These are phyloP conservation scores for Catharanthus roseus DNA, from an alignment of 257 asterid species.

Conservation along the genomic window DNA sequence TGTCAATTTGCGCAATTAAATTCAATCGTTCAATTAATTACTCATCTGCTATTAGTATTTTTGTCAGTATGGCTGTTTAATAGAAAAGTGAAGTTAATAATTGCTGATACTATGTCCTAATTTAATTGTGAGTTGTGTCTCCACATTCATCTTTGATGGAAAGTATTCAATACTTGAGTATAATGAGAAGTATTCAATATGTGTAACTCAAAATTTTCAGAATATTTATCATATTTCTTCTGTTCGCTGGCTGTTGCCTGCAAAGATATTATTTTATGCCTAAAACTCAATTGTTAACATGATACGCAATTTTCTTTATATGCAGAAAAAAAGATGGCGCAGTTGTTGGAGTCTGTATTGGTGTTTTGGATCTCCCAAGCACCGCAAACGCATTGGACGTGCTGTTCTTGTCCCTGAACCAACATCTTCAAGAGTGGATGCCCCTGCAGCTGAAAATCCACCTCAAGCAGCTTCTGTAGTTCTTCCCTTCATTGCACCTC, in stretches of 20 bases:
- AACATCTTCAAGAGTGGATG: conserved; percentile 32
- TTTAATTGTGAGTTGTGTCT: background rate
- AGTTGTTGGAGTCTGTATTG: conserved; percentile 69
- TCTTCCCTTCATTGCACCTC: conserved; percentile 84
- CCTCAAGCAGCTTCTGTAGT: conserved; percentile 46
- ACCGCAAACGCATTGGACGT: conserved; percentile 59
- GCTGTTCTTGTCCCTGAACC: conserved; percentile 72
- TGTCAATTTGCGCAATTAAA: background rate
- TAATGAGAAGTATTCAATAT: background rate
- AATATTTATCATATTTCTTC: background rate
- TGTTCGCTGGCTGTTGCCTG: background rate
- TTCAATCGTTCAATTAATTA: background rate
- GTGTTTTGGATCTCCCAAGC: conserved; percentile 74
- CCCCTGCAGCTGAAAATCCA: conserved; percentile 35
- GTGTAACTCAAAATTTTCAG: conserved; percentile 2
- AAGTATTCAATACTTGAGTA: too few species aligned
- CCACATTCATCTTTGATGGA: background rate
- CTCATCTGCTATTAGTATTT: background rate
- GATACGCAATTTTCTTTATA: background rate
- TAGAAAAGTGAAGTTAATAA: background rate
- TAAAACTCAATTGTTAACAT: background rate
- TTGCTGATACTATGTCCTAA: background rate
- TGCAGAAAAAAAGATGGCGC: conserved; percentile 87
- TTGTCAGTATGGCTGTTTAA: background rate
- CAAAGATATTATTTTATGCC: background rate